Base-by-base conservation (phyloP, 345 rosid species). In the Erucastrum elatum region DNA sequence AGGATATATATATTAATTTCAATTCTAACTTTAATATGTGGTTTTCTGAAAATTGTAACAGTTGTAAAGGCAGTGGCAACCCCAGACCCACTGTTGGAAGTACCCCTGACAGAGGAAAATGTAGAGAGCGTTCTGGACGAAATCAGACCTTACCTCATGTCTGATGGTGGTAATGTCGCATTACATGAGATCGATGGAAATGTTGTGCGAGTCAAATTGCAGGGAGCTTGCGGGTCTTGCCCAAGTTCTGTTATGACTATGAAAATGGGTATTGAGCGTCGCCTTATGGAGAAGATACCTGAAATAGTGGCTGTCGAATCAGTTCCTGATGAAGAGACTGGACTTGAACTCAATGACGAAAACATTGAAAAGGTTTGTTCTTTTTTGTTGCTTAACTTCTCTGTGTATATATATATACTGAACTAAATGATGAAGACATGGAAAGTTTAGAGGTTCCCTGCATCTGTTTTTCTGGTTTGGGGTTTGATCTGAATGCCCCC, bases 181-280 rank as follows among this genome's bases (percentile, higher is more conserved):
- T 86, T 93, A 70, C 97, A 91, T 80, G 98, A 94, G 88, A 93
- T 94, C 58, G 99, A 94, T 83, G 98, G 98, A 21, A 93, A 93
- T 81, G 86, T 94, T 76, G 98, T 93, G 39, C 75, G 90, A 68
- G 85, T 94, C 44, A 94, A 91, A 85, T 79, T 94, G 64, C 99
- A 94, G 87, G 99, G 98, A 85, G 99, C 99, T 2, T 94, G 99
- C 27, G 98, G 99, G 8, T 94, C 99, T 34, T 94, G 99, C 77
- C 97, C 97, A 0, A 89, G 94, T 83, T 88, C 99, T 65, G 88
- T 84, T 61, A 86, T 67, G 84, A 95, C 99, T 0, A 93, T 95
- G 99, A 93, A 95, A 85, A 73, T 95, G 93, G 99, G 99, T 63
- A 91, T 95, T 16, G 99, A 93, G 87, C 91, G 88, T 26, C 95